These are phyloP conservation scores for Tieghemiomyces parasiticus DNA, from an alignment of 192 early-diverging fungal genomes.

Conservation along the genomic window DNA sequence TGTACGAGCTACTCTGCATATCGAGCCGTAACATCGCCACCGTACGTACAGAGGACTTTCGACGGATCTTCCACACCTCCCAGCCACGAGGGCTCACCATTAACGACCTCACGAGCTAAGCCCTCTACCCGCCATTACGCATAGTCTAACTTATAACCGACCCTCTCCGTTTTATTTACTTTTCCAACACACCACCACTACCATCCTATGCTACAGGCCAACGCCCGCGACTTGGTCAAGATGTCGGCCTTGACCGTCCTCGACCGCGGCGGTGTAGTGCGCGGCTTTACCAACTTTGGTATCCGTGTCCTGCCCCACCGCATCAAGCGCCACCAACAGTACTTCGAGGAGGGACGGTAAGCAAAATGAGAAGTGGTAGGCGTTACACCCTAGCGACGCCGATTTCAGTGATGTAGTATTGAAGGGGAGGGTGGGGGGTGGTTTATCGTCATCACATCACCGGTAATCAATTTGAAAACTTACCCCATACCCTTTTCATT, in stretches of 20 bases:
- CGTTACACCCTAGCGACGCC: too few species aligned
- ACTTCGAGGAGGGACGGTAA: constrained; percentile 46
- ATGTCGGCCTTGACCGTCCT: constrained; percentile 62
- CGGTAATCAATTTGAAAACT: too few species aligned
- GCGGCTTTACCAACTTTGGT: constrained; percentile 63
- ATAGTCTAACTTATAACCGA: not conserved
- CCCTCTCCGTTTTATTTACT: constrained; percentile 1
- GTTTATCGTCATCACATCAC: too few species aligned
- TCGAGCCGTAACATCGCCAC: constrained; percentile 35
- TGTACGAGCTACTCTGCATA: constrained; percentile 56
- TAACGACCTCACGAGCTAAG: not conserved
- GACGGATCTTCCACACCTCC: not conserved
- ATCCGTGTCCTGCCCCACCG: constrained; percentile 61
- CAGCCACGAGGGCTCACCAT: not conserved
- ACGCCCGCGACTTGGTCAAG: constrained; percentile 55
- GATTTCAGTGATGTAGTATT: too few species aligned
- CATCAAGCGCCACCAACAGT: constrained; percentile 81
- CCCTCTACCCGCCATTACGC: not conserved
- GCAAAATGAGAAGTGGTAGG: constrained; percentile 14
- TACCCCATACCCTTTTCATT: too few species aligned
- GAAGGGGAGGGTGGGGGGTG: too few species aligned
- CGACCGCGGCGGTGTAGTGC: constrained; percentile 73
- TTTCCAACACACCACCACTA: not conserved
- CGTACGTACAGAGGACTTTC: too few species aligned
- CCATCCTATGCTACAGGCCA: constrained; percentile 25